phyloP scores from a whole-genome alignment of 163 green algal genomes.

The Prototheca stagnorum region DNA sequence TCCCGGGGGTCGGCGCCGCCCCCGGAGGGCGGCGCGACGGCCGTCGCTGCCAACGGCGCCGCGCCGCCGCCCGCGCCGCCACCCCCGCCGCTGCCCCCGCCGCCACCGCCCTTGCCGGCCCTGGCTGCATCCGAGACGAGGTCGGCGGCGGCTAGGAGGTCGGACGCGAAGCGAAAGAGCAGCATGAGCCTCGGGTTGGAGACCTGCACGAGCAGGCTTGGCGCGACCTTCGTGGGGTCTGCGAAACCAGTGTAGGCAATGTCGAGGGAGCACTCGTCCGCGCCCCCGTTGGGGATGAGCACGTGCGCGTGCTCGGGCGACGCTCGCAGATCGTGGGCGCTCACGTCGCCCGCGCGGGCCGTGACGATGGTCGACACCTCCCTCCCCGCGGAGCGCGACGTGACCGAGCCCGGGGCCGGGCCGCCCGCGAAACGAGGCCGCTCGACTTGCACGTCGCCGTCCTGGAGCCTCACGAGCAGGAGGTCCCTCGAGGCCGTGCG shows the following conservation, averaged over 20 bases:
- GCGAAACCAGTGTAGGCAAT: slow-evolving; percentile 12
- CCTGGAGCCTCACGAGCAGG: slow-evolving; percentile 28
- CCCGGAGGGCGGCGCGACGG: neutral
- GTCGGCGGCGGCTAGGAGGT: slow-evolving; percentile 22
- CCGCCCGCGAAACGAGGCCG: neutral
- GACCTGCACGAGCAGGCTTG: slow-evolving; percentile 23
- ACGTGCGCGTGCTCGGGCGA: slow-evolving; percentile 19
- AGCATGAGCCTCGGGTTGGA: slow-evolving; percentile 30
- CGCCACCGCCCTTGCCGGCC: no score
- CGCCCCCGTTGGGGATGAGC: slow-evolving; percentile 20
- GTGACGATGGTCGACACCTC: slow-evolving; percentile 17
- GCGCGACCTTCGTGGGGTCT: slow-evolving; percentile 5
- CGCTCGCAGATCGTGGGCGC: slow-evolving; percentile 25
- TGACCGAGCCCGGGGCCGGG: slow-evolving; percentile 1
- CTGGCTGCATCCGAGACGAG: slow-evolving; percentile 19
- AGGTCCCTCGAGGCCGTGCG: slow-evolving; percentile 30
- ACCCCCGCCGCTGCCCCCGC: no score
- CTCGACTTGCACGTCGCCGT: slow-evolving; percentile 9
- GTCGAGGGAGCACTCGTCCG: slow-evolving; percentile 19
- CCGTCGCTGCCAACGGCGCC: no score
- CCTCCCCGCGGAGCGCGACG: no score
- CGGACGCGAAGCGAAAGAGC: slow-evolving; percentile 23
- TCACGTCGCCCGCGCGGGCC: slow-evolving; percentile 18
- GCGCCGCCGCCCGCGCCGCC: no score
- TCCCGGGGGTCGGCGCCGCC: neutral